Evolutionary conservation across 2,329 filamentous ascomycete species (phyloP), one percentile per base, ranked within the genome.

Genomic region (Periconia sp.): DNA sequence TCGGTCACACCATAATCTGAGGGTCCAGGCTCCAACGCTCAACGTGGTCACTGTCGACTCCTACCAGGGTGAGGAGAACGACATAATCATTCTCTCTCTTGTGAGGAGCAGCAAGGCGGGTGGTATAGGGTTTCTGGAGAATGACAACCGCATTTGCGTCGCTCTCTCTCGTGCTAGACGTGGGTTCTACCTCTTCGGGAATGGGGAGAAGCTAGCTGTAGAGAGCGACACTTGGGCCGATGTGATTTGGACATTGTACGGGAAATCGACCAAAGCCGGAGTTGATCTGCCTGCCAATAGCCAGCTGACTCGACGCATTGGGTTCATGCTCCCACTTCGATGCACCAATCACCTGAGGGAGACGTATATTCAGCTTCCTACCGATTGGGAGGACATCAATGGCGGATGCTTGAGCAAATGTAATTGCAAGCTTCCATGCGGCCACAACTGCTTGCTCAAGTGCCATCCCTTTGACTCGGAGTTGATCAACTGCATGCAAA

Each of bases 21-120:
- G 53, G 3, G 52, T 48, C 19, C 17, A 54, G 54, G 3, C 30
- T 18, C 33, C 15, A 14, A 13, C 33, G 15, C 0, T 82, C 61
- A 87, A 87, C 2, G 87, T 96, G 1, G 83, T 85, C 33, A 96
- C 92, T 0, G 90, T 97, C 0, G 92, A 96, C 65, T 90, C 89
- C 0, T 96, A 93, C 65, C 92, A 96, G 70, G 92, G 92, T 13
- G 91, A 96, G 63, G 91, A 96, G 68, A 96, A 96, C 57, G 89
- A 92, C 20, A 79, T 96, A 9, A 80, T 97, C 10, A 69, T 96
- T 1, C 76, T 96, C 0, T 96, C 92, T 0, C 77, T 96, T 0
- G 91, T 94, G 2, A 83, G 92, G 42, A 92, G 87, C 58, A 88
- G 87, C 35, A 59, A 68, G 1, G 63, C 75, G 1, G 66, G 75